A percentile compares a stretch with the other conserved stretches of the same genome.
Conservation (phyloP, 805 yeast species). For the Candida coleopterorum region DNA sequence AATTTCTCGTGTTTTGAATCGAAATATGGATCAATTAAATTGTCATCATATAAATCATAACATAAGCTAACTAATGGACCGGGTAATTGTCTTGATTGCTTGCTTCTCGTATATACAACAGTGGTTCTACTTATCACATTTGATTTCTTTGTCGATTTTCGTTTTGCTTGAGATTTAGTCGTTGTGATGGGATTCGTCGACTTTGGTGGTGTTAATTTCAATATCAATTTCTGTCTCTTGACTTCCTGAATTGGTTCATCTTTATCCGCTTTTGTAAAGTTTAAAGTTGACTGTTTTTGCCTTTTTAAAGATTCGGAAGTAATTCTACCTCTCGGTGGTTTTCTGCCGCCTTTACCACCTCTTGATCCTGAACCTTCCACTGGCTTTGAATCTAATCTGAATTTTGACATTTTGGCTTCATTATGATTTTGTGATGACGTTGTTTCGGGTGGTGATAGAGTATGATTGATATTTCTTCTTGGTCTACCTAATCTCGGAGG, state of each 20-base stretch:
- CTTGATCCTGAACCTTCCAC: constrained; percentile 38
- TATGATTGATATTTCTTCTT: constrained; percentile 21
- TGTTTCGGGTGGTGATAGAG: constrained; percentile 16
- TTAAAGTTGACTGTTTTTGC: constrained; percentile 14
- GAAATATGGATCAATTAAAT: constrained; percentile 16
- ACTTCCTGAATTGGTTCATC: not conserved
- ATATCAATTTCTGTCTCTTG: constrained; percentile 6
- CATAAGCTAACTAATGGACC: constrained; percentile 35
- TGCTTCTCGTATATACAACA: constrained; percentile 22
- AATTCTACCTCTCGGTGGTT: constrained; percentile 22
- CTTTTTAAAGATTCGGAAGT: constrained; percentile 18
- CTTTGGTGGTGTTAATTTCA: constrained; percentile 5
- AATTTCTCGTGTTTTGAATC: constrained; percentile 18
- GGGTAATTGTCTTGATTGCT: constrained; percentile 30
- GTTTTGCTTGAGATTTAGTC: not conserved
- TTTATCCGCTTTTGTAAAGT: constrained; percentile 1
- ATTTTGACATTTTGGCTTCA: constrained; percentile 27
- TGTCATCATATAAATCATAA: constrained; percentile 36
- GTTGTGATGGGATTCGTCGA: not conserved
- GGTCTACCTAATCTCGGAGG: constrained; percentile 34
- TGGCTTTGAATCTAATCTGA: constrained; percentile 30
- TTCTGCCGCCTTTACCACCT: constrained; percentile 26
- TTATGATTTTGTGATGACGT: constrained; percentile 23
- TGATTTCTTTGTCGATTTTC: constrained; percentile 1
- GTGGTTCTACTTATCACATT: constrained; percentile 25